A percentile compares a stretch with the other conserved stretches of the same genome.
These are phyloP conservation scores for Colletotrichum echinochloae DNA, from an alignment of 2,329 filamentous ascomycete species.

Conservation along the genomic window DNA sequence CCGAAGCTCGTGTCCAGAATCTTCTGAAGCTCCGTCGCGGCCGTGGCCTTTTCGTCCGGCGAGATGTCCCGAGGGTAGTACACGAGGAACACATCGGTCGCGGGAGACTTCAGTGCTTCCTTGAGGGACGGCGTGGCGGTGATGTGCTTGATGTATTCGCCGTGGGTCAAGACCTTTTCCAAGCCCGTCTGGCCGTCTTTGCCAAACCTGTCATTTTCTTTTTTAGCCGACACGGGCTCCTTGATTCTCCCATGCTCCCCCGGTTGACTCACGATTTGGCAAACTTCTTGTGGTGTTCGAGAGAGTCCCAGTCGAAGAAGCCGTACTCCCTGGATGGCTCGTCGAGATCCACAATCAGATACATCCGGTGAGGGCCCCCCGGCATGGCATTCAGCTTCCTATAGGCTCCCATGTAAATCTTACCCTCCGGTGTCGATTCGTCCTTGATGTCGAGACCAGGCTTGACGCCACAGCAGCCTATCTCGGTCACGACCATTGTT, in stretches of 20 bases:
- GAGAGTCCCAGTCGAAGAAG: slow-evolving; percentile 46
- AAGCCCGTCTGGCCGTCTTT: slow-evolving; percentile 42
- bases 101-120: slow-evolving; percentile 40
- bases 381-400: slow-evolving; percentile 33
- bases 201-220: slow-evolving; percentile 36
- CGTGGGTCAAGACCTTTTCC: slow-evolving; percentile 39
- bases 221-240: no score
- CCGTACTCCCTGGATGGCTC: slow-evolving; percentile 43
- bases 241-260: no score
- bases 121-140: slow-evolving; percentile 33
- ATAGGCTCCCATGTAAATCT: slow-evolving; percentile 37
- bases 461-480: slow-evolving; percentile 43
- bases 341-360: slow-evolving; percentile 43
- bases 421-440: slow-evolving; percentile 40
- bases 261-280: slow-evolving; percentile 41
- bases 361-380: slow-evolving; percentile 42
- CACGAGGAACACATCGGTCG: slow-evolving; percentile 39
- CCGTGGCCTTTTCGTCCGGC: slow-evolving; percentile 5
- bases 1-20: slow-evolving; percentile 32
- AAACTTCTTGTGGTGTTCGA: slow-evolving; percentile 44
- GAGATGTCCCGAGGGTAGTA: slow-evolving; percentile 38
- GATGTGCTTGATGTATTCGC: slow-evolving; percentile 44
- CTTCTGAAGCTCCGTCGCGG: neutral
- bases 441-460: slow-evolving; percentile 42
- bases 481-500: slow-evolving; percentile 42